Evolutionary conservation across 2,329 filamentous ascomycete genomes (phyloP), one percentile per base, ranked within the genome.

Genomic region (Sporothrix brasiliensis): DNA sequence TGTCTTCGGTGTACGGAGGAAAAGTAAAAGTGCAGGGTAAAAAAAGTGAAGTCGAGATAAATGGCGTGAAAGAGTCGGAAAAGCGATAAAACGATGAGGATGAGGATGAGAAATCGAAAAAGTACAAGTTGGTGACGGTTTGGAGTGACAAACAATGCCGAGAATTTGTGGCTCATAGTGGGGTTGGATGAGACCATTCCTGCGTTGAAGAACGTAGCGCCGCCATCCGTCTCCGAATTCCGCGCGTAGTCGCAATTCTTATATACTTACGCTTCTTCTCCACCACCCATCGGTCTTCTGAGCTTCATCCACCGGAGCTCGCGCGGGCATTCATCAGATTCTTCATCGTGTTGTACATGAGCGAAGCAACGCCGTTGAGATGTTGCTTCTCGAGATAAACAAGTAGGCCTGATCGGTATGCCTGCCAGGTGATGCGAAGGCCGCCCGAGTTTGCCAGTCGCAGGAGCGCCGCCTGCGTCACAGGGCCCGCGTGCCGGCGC

Each of bases 341-440:
- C 77, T 90, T 92, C 87, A 95, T 93, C 1, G 92, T 94, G 75
- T 89, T 92, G 78, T 91, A 91, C 85, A 96, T 90, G 75, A 96
- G 80, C 73, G 89, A 85, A 19, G 86, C 85, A 41, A 94, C 83
- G 0, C 93, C 93, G 13, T 79, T 80, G 60, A 91, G 83, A 0
- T 90, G 91, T 68, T 85, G 85, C 6, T 80, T 81, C 71, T 90
- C 89, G 72, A 96, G 79, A 79, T 89, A 88, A 66, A 84, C 83
- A 70, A 97, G 80, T 73, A 94, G 89, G n/a, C 87, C 86, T 6
- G 92, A 82, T 71, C 91, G 85, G 78, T 93, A 97, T 66, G 91
- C 88, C 75, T 90, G 87, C 90, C 91, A 96, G 16, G 83, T 83
- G 52, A 94, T 77, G 67, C 80, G 83, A 34, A 93, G 77, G 0